Percentiles rank a stretch among this genome's conserved stretches.
Evolutionary conservation across 306 rosid genomes (phyloP).

Genomic region (Corylus heterophylla): DNA sequence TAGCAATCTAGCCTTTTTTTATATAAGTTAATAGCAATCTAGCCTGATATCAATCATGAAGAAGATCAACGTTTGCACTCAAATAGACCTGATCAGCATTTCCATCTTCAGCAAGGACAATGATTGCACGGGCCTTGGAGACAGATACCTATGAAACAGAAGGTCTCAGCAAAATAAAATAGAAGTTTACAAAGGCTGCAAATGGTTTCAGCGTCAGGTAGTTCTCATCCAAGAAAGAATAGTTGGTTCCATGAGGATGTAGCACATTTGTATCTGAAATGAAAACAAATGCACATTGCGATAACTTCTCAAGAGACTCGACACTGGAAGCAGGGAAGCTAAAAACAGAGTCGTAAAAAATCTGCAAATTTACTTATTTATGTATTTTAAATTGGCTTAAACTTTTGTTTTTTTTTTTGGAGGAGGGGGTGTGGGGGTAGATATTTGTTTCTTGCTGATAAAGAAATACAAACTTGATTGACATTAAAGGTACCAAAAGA

Average conservation of each 20-base stretch:
- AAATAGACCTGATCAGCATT: slow-evolving; percentile 87
- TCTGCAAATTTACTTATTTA: background rate
- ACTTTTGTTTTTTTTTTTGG: background rate
- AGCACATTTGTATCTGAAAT: background rate
- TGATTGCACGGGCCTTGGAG: slow-evolving; percentile 89
- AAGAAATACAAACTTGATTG: too few species aligned
- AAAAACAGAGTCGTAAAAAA: background rate
- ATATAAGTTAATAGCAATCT: slow-evolving; percentile 23
- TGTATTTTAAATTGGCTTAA: background rate
- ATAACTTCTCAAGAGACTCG: background rate
- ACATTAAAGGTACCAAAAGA: too few species aligned
- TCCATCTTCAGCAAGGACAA: slow-evolving; percentile 93
- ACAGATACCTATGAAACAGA: slow-evolving; percentile 67
- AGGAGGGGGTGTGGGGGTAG: background rate
- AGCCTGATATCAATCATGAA: slow-evolving; percentile 23
- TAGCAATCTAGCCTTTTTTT: background rate
- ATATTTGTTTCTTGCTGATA: too few species aligned
- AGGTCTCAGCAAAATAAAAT: slow-evolving; percentile 13
- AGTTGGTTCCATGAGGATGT: background rate
- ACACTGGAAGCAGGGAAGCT: background rate
- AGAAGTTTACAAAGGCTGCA: slow-evolving; percentile 12
- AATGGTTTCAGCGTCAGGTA: background rate
- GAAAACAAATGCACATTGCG: background rate
- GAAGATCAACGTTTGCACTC: slow-evolving; percentile 16
- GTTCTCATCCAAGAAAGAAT: background rate